Evolutionary conservation across 805 yeast species (phyloP), one percentile per base, ranked within the genome.

Genomic region (Saturnispora galanensis): DNA sequence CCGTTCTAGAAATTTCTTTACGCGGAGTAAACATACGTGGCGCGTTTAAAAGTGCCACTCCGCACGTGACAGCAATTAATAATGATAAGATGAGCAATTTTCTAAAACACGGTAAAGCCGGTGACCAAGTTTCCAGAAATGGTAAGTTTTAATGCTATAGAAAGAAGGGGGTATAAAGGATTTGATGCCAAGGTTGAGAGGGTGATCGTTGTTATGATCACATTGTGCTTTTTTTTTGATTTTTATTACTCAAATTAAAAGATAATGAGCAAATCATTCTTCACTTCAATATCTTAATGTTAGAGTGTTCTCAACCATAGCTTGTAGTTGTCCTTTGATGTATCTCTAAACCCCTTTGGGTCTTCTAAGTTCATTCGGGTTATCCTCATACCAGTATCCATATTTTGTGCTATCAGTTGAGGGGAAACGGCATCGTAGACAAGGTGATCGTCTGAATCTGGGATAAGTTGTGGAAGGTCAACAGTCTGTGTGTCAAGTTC

Each of bases 281-380:
- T 8, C 28, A 21, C 28, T 36, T 36, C n/a, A 18, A 26, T 15
- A 11, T 36, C 18, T 18, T 16, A 17, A 8, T 35, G 29, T 33
- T 16, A 41, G 21, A 28, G 44, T 6, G 44, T 28, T n/a, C 31
- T 12, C 15, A 42, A 37, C 45, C 45, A 42, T 18, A 42, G 18
- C 29, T 36, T 36, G 38, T 42, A 42, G 16, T 42, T 42, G 32
- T 37, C 41, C 40, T 42, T 42, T 9, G 40, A n/a, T 16, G 41
- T 38, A n/a, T 38, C 41, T 30, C 32, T 38, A 21, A 21, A 21
- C 26, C 26, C 26, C 8, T 21, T 21, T 29, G 41, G 41, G n/a
- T 38, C 41, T 21, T 21, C 26, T 13, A 38, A 38, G 11, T n/a
- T 11, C 16, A 38, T 38, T 29, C 41, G 13, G 10, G 41, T 38